These are phyloP conservation scores for Gracilariopsis chorda DNA, from an alignment of 23 red algal genomes.

Conservation along the genomic window DNA sequence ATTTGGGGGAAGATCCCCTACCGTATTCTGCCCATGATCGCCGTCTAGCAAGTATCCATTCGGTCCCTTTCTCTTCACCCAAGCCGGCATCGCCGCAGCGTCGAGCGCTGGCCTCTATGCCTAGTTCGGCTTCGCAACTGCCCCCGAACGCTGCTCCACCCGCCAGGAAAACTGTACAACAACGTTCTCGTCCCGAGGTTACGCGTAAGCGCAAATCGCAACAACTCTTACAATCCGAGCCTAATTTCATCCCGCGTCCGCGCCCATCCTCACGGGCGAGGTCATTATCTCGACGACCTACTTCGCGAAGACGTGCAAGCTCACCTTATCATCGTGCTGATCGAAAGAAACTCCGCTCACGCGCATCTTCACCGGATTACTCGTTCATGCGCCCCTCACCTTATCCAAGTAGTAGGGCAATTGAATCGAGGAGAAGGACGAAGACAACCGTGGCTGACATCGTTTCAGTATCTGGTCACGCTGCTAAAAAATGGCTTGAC, in stretches of 20 bases:
- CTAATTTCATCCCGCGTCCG: constrained; percentile 8
- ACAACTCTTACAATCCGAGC: constrained; percentile 1
- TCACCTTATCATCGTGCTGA: neutral
- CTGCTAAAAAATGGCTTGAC: constrained; percentile 24
- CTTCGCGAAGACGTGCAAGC: neutral
- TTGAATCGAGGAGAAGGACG: neutral
- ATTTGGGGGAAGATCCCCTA: neutral
- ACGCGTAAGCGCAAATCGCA: neutral
- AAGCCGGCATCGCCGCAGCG: neutral
- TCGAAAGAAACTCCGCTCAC: neutral
- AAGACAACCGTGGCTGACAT: constrained; percentile 42
- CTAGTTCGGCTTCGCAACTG: neutral
- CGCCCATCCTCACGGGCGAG: neutral
- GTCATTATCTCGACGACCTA: neutral
- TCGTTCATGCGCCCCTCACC: neutral
- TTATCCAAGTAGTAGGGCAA: neutral
- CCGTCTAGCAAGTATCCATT: neutral
- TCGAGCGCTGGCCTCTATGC: neutral
- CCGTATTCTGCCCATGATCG: neutral
- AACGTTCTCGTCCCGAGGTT: neutral
- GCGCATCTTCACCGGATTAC: neutral
- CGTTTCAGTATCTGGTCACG: constrained; percentile 30
- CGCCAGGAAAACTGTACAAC: neutral
- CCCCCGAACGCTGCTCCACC: neutral
- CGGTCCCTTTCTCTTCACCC: neutral